These are phyloP conservation scores for Fusarium globosum DNA, from an alignment of 2,329 filamentous ascomycete genomes.

Conservation along the genomic window DNA sequence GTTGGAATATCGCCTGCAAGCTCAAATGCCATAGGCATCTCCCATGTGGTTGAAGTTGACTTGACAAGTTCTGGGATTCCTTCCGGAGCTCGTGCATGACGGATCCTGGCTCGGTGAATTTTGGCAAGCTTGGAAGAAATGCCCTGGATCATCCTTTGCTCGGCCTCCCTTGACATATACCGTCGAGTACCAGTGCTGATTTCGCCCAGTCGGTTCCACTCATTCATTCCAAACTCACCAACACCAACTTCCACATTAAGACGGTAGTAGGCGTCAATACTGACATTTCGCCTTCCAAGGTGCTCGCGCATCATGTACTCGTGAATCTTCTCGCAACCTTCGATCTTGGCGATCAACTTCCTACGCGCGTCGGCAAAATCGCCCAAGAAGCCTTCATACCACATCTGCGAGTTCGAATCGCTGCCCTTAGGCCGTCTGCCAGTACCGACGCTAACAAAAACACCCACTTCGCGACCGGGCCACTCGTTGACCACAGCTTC, in stretches of 20 bases:
- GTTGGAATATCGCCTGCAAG: constrained; percentile 67
- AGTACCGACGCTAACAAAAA: constrained; percentile 94
- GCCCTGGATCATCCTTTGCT: constrained; percentile 81
- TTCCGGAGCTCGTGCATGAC: constrained; percentile 65
- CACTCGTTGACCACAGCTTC: constrained; percentile 94
- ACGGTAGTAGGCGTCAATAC: constrained; percentile 90
- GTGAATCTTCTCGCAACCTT: constrained; percentile 93
- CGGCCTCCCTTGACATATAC: constrained; percentile 79
- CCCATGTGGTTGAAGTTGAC: constrained; percentile 54
- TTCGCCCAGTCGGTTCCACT: constrained; percentile 93
- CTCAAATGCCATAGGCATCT: constrained; percentile 65
- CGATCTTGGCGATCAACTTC: constrained; percentile 89
- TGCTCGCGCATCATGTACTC: constrained; percentile 85
- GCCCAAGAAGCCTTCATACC: constrained; percentile 95
- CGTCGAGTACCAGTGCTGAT: constrained; percentile 92
- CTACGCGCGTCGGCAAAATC: constrained; percentile 91
- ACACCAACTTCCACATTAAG: constrained; percentile 98
- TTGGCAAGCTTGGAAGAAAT: constrained; percentile 85
- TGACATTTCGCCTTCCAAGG: constrained; percentile 80
- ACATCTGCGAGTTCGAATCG: constrained; percentile 79
- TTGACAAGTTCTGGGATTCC: constrained; percentile 58
- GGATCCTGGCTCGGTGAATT: constrained; percentile 79
- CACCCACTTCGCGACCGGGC: constrained; percentile 91
- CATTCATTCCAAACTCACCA: constrained; percentile 98
- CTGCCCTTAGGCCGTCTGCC: constrained; percentile 78